Conservation (phyloP, 768 basidiomycete species). For the Pulveroboletus ravenelii region DNA sequence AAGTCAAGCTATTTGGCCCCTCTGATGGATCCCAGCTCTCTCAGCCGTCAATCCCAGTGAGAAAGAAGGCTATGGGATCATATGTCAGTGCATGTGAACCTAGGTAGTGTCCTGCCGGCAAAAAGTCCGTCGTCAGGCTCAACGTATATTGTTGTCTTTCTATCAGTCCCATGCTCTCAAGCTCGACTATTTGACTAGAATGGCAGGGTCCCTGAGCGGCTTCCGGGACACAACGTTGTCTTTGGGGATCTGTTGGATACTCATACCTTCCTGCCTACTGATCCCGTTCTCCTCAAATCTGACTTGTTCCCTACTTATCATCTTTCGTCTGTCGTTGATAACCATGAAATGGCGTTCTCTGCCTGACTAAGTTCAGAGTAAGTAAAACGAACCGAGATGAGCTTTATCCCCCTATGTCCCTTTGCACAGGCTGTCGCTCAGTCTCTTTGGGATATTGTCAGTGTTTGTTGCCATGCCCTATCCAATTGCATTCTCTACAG, state of each 20-base stretch:
- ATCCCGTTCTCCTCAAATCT: constrained; percentile 88
- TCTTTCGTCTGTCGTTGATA: constrained; percentile 75
- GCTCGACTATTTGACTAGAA: constrained; percentile 40
- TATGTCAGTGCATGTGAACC: no score
- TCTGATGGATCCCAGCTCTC: no score
- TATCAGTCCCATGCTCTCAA: background rate
- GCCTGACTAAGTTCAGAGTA: no score
- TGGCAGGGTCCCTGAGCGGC: constrained; percentile 47
- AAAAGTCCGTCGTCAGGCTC: constrained; percentile 79
- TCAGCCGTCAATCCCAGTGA: no score
- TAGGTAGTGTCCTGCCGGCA: constrained; percentile 67
- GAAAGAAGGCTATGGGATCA: no score
- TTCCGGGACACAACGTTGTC: constrained; percentile 59
- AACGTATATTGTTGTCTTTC: constrained; percentile 52
- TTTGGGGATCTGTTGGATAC: constrained; percentile 74
- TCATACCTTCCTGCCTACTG: constrained; percentile 75
- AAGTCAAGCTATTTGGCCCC: no score
- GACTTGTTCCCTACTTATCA: constrained; percentile 96
- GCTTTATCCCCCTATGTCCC: no score
- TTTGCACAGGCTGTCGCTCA: no score
- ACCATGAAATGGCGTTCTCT: constrained; percentile 79
- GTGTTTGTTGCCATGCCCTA: no score
- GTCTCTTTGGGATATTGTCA: no score
- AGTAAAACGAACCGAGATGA: no score
- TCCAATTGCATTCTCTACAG: no score